Base-by-base conservation (phyloP, 495 filamentous ascomycete species). In the Neurospora pannonica region DNA sequence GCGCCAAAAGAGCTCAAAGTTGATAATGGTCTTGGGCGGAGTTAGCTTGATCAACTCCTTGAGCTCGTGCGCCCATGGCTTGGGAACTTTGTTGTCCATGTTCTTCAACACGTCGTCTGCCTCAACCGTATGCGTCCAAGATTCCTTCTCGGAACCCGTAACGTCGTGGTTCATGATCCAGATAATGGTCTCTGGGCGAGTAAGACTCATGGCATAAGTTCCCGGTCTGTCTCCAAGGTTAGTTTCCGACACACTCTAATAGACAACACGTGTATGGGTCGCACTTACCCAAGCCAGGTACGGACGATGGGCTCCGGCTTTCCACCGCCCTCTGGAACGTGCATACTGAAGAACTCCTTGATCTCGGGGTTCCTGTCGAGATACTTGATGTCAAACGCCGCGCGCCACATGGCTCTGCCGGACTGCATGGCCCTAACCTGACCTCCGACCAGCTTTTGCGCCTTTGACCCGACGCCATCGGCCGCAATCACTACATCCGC, bases 1-100 rank as follows among this genome's bases (percentile, higher is more conserved):
- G 54, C 91, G 85, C 83, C 88, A 91, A 21, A 92, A 86, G 9
- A 93, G 85, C 75, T 91, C 90, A 83, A 88, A 93, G 76, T 93
- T 89, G 46, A 93, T 85, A n/a, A 91, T 84, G 13, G 82, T 84
- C 71, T 84, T 80, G 70, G 85, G 77, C 3, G 89, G 90, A 0
- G 87, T 89, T n/a, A 86, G 83, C 74, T 85, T 85, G 36, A 91
- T 83, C 39, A 91, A 83, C 8, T 86, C 84, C 48, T 86, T 87
- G 81, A 86, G 86, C 69, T 87, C 81, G 3, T 86, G 84, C 21
- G 88, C 85, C 89, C 89, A 91, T 19, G 54, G 54, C 54, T 7
- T 67, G 9, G 28, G 15, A 1, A 67, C 15, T 34, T 67, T 67
- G 73, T 86, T 83, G 75, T 87, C 86, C 79, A 88, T 85, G 74